Percentiles rank a stretch among this genome's conserved stretches.
phyloP scores from a whole-genome alignment of 2,329 filamentous ascomycete species.

The Ascochyta lentis region DNA sequence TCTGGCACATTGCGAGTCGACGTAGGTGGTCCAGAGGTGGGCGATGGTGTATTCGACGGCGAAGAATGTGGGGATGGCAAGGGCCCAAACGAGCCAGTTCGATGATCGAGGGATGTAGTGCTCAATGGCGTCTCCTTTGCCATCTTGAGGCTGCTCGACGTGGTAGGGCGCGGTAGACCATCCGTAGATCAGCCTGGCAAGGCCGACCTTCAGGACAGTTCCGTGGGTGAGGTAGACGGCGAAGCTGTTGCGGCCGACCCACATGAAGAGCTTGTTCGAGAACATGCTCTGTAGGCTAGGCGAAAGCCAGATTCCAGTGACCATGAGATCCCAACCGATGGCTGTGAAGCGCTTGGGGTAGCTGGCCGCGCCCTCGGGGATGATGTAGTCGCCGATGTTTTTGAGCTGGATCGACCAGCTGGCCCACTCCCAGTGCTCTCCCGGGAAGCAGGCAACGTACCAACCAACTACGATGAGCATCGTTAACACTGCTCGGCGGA shows the following conservation, averaged over 20 bases:
- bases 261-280: slow-evolving; percentile 59
- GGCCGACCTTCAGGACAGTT: slow-evolving; percentile 59
- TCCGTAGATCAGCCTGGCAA: slow-evolving; percentile 61
- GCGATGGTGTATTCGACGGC: slow-evolving; percentile 56
- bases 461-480: slow-evolving; percentile 54
- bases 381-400: slow-evolving; percentile 52
- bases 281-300: slow-evolving; percentile 57
- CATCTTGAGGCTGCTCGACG: slow-evolving; percentile 49
- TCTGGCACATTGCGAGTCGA: slow-evolving; percentile 58
- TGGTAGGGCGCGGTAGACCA: slow-evolving; percentile 55
- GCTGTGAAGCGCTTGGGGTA: slow-evolving; percentile 54
- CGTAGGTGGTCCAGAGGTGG: slow-evolving; percentile 60
- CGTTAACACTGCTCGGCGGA: slow-evolving; percentile 49
- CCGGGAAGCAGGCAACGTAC: slow-evolving; percentile 58
- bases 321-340: slow-evolving; percentile 57
- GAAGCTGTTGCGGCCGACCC: slow-evolving; percentile 63
- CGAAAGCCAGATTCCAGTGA: slow-evolving; percentile 60
- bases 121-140: slow-evolving; percentile 45
- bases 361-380: slow-evolving; percentile 56
- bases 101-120: slow-evolving; percentile 53
- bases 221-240: slow-evolving; percentile 63
- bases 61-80: slow-evolving; percentile 57
- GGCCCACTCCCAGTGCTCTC: slow-evolving; percentile 58
- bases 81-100: slow-evolving; percentile 47
- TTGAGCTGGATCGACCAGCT: slow-evolving; percentile 57